Conservation (phyloP, 2,329 filamentous ascomycete genomes). For the Colletotrichum incanum region DNA sequence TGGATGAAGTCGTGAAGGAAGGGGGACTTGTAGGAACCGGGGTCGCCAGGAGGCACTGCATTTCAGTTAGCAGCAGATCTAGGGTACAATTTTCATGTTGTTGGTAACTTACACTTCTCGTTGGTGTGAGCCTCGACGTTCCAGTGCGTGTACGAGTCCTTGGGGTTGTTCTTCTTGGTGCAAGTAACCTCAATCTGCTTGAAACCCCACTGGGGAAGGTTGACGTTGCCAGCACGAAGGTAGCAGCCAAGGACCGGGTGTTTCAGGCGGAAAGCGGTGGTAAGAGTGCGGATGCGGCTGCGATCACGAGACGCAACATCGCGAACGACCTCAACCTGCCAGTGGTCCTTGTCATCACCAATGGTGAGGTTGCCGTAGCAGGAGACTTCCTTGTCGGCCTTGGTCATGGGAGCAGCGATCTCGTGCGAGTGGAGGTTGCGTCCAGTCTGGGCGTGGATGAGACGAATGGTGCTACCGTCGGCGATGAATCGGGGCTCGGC, state of each 20-base stretch:
- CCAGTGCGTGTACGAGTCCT: conserved; percentile 97
- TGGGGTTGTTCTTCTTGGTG: conserved; percentile 91
- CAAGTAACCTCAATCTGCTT: conserved; percentile 99
- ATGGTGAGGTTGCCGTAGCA: conserved; percentile 96
- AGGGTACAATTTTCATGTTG: conserved; percentile 11
- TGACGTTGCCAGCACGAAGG: conserved; percentile 93
- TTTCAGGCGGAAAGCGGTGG: conserved; percentile 90
- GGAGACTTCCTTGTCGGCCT: conserved; percentile 93
- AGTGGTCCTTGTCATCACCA: conserved; percentile 98
- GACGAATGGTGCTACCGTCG: conserved; percentile 83
- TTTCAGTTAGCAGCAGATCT: conserved; percentile 51
- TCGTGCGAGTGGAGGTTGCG: conserved; percentile 97
- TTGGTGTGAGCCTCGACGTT: conserved; percentile 97
- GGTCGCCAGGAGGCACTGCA: conserved; percentile 87
- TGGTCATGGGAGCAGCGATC: conserved; percentile 89
- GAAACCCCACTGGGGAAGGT: conserved; percentile 99
- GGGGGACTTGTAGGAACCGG: conserved; percentile 94
- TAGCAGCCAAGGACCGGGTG: conserved; percentile 91
- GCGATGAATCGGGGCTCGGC: conserved; percentile 82
- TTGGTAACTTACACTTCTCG: conserved; percentile 81
- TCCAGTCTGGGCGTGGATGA: conserved; percentile 95
- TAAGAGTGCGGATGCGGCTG: conserved; percentile 89
- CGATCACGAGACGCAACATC: conserved; percentile 91
- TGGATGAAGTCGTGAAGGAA: conserved; percentile 99
- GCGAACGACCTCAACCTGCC: conserved; percentile 91